Evolutionary conservation across 805 yeast species (phyloP).

Genomic region (Ogataea angusta): DNA sequence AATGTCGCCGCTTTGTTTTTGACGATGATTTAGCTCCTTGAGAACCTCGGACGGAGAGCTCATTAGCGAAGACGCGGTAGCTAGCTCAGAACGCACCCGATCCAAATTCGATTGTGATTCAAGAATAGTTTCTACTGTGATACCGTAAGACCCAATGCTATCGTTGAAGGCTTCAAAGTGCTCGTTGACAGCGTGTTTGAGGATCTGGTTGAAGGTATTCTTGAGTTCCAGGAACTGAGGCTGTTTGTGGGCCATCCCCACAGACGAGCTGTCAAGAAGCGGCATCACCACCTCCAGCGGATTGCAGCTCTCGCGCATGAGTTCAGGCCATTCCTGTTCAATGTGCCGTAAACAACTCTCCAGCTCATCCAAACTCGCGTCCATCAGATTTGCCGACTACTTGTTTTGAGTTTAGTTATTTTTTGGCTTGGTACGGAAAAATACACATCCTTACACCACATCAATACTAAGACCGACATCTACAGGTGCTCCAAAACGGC

Average conservation of each 20-base stretch:
- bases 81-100: slow-evolving; percentile 21
- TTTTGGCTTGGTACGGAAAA: background rate
- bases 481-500: slow-evolving; percentile 33
- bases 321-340: slow-evolving; percentile 34
- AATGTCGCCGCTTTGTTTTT: slow-evolving; percentile 62
- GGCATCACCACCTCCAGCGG: slow-evolving; percentile 85
- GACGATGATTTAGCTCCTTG: slow-evolving; percentile 60
- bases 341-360: slow-evolving; percentile 15
- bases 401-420: slow-evolving; percentile 3
- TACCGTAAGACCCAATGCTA: slow-evolving; percentile 79
- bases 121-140: slow-evolving; percentile 58
- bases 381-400: slow-evolving; percentile 7
- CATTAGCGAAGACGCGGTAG: slow-evolving; percentile 19
- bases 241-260: slow-evolving; percentile 78
- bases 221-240: slow-evolving; percentile 65
- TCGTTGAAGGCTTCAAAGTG: slow-evolving; percentile 83
- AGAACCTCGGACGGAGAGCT: slow-evolving; percentile 54
- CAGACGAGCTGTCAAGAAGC: slow-evolving; percentile 79
- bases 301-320: slow-evolving; percentile 56
- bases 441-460: slow-evolving; percentile 5
- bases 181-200: slow-evolving; percentile 71
- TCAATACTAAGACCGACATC: background rate
- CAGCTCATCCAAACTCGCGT: slow-evolving; percentile 20
- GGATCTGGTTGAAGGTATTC: slow-evolving; percentile 49
- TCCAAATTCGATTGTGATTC: slow-evolving; percentile 50